A percentile compares a stretch with the other conserved stretches of the same genome.
phyloP scores from a whole-genome alignment of 345 rosid genomes.

The Streptanthus diversifolius region DNA sequence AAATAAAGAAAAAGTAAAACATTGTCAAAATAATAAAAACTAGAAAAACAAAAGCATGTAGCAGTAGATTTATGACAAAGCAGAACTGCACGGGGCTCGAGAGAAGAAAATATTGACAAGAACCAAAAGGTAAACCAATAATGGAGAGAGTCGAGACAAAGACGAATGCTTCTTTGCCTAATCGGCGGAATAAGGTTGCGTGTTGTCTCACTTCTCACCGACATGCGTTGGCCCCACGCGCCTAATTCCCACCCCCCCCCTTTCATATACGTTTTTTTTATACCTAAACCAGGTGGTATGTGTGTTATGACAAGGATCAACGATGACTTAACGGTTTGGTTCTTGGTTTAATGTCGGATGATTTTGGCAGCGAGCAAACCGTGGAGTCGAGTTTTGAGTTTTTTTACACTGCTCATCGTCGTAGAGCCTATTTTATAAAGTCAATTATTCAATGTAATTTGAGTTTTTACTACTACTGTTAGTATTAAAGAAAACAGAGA shows the following conservation, averaged over 20 bases:
- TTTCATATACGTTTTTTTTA: neutral
- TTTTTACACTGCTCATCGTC: neutral
- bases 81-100: conserved; percentile 34
- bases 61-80: conserved; percentile 22
- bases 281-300: conserved; percentile 5
- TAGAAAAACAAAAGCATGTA: neutral
- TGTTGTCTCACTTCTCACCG: conserved; percentile 28
- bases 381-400: neutral
- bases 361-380: neutral
- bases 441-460: neutral
- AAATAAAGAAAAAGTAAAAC: neutral
- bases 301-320: neutral
- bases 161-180: conserved; percentile 34
- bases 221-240: conserved; percentile 24
- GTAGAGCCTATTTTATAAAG: neutral
- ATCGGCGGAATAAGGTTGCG: conserved; percentile 29
- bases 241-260: neutral
- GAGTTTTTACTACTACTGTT: neutral
- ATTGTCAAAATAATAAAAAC: neutral
- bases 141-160: conserved; percentile 27
- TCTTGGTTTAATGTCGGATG: neutral
- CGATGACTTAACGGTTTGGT: neutral
- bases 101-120: conserved; percentile 19
- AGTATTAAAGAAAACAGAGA: too few relatives aligned
- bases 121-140: conserved; percentile 11